Evolutionary conservation across 805 yeast species (phyloP), one percentile per base, ranked within the genome.

Genomic region (Wickerhamomyces alni): DNA sequence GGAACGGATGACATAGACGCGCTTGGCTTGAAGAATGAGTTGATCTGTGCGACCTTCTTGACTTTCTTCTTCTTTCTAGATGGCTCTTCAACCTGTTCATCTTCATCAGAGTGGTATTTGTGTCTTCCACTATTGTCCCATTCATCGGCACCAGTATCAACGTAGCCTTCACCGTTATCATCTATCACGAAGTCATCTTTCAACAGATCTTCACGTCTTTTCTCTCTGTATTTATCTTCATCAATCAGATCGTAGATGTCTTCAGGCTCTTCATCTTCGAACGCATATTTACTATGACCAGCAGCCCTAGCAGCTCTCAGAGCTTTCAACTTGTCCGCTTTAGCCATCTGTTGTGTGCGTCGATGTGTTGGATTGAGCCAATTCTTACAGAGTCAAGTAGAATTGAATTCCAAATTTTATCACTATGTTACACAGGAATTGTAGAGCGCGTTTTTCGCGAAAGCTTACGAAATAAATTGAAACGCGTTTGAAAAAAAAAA

Each of bases 141-240:
- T 43, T 87, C 95, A 52, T 91, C 94, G 8, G 73, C 85, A 42
- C 99, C 99, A 32, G 84, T 84, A 52, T 93, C 98, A 2, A 87
- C 89, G 55, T 91, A 91, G 0, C 97, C 98, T 47, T 82, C 83
- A 24, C 96, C 96, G 49, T 84, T 80, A 58, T 91, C 98, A 58
- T 88, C 96, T 2, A 87, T 95, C 28, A 91, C 93, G 57, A 91
- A 91, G 59, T 91, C 96, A 54, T 91, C 96, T 45, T 84, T 81
- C 60, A 87, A 70, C 35, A 93, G 68, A 42, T 88, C 86, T 42
- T 83, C 77, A 51, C 94, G 76, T 58, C 85, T 86, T 56, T 78
- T 84, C 50, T 74, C 74, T 49, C 91, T 70, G 61, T 77, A 91
- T 28, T 81, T 78, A 24, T 72, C 80, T 52, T 88, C 96, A 55